Conservation (phyloP, 2,329 filamentous ascomycete species). For the Cladosporium sp. region DNA sequence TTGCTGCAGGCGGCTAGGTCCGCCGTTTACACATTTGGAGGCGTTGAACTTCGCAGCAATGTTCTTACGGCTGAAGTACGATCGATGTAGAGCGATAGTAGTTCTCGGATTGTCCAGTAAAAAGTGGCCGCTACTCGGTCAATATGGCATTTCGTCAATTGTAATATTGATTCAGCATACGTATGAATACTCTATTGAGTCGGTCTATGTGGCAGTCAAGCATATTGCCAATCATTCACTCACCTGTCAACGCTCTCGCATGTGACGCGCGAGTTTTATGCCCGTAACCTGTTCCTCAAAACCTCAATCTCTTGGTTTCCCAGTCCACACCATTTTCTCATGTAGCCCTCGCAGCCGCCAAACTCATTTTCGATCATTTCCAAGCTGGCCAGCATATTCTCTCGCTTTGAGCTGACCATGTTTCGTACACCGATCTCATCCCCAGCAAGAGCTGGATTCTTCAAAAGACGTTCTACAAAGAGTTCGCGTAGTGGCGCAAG, state of each 20-base stretch:
- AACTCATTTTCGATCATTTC: constrained; percentile 56
- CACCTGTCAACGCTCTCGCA: not conserved
- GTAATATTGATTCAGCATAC: no score
- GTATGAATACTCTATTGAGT: no score
- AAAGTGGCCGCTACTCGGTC: no score
- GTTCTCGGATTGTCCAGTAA: no score
- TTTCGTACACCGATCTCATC: constrained; percentile 42
- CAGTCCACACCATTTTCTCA: constrained; percentile 56
- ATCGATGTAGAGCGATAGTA: no score
- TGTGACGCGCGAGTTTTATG: not conserved
- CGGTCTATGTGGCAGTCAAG: no score
- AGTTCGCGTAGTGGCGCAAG: constrained; percentile 43
- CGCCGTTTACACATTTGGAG: no score
- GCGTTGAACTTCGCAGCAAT: no score
- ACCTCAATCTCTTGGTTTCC: constrained; percentile 51
- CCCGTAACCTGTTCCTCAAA: constrained; percentile 47
- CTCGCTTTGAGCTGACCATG: constrained; percentile 43
- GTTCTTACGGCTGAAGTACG: no score
- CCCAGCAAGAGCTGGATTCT: constrained; percentile 47
- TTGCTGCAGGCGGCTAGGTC: no score
- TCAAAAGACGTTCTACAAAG: constrained; percentile 51
- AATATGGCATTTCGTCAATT: no score
- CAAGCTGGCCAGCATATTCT: constrained; percentile 50
- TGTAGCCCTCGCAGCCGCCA: constrained; percentile 62
- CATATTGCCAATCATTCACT: not conserved